Evolutionary conservation across 2,329 filamentous ascomycete species (phyloP).

Genomic region (Penicillium verrucosum): DNA sequence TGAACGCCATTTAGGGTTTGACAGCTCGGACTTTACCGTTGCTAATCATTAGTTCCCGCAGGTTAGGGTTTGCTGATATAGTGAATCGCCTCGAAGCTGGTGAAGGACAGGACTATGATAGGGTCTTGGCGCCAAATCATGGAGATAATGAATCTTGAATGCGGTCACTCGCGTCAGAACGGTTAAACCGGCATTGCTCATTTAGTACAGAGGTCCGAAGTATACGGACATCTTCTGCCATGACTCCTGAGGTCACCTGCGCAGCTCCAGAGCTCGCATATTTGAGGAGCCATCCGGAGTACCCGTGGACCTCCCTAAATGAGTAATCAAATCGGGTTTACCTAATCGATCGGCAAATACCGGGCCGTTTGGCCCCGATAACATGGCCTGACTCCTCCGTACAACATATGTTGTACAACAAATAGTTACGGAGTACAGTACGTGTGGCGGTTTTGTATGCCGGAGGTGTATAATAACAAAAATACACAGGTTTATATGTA

Average conservation of each 20-base stretch:
- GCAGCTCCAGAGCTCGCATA: neutral
- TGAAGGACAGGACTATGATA: neutral
- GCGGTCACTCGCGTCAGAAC: neutral
- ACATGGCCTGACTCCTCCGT: conserved; percentile 8
- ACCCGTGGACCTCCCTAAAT: neutral
- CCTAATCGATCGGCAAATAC: neutral
- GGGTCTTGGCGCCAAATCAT: neutral
- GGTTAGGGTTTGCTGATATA: neutral
- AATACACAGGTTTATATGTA: no score
- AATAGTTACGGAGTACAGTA: no score
- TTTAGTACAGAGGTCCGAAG: no score
- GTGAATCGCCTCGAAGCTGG: neutral
- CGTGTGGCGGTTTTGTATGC: no score
- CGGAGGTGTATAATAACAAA: no score
- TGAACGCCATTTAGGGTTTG: neutral
- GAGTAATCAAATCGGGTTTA: neutral
- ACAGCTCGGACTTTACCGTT: neutral
- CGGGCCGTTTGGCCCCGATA: neutral
- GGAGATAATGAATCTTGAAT: neutral
- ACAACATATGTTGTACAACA: no score
- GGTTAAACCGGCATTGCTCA: neutral
- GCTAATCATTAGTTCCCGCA: neutral
- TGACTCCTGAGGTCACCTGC: neutral
- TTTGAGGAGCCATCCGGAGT: no score
- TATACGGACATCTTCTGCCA: no score